Evolutionary conservation across 1,284 basidiomycete genomes (phyloP).

Genomic region (Phellopilus nigrolimitatus): DNA sequence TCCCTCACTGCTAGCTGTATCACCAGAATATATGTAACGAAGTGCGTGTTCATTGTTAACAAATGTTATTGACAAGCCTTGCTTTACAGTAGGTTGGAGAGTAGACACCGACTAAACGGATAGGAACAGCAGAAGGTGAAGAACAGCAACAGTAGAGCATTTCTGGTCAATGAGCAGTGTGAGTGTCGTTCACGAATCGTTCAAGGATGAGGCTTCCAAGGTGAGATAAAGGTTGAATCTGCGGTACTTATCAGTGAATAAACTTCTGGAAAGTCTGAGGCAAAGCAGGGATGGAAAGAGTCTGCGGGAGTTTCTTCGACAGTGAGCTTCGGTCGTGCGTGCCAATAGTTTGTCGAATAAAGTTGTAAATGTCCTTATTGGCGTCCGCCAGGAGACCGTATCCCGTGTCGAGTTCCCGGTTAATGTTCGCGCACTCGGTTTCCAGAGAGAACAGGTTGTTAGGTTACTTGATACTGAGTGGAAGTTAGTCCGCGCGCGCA

Average conservation of each 20-base stretch:
- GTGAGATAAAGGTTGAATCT: no score
- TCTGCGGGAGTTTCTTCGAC: conserved; percentile 35
- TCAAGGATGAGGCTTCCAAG: no score
- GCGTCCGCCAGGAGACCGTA: conserved; percentile 34
- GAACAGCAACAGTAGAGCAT: no score
- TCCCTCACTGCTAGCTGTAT: no score
- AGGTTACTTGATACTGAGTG: conserved; percentile 35
- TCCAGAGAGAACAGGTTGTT: conserved; percentile 39
- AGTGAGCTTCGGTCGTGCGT: conserved; percentile 34
- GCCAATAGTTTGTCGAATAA: conserved; percentile 31
- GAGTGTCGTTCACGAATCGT: no score
- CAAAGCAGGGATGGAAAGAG: conserved; percentile 27
- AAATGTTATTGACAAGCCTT: no score
- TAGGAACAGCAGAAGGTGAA: no score
- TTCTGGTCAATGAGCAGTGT: no score
- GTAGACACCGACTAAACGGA: no score
- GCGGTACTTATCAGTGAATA: neutral
- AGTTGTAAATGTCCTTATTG: conserved; percentile 28
- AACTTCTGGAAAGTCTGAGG: conserved; percentile 18
- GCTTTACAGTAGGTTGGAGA: no score
- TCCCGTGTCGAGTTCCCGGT: conserved; percentile 28
- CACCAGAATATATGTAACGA: no score
- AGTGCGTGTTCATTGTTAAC: no score
- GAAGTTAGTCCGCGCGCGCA: conserved; percentile 20
- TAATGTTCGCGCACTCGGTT: conserved; percentile 36